Evolutionary conservation across 2,329 filamentous ascomycete species (phyloP).

Genomic region (Drechslerella coelobrocha): DNA sequence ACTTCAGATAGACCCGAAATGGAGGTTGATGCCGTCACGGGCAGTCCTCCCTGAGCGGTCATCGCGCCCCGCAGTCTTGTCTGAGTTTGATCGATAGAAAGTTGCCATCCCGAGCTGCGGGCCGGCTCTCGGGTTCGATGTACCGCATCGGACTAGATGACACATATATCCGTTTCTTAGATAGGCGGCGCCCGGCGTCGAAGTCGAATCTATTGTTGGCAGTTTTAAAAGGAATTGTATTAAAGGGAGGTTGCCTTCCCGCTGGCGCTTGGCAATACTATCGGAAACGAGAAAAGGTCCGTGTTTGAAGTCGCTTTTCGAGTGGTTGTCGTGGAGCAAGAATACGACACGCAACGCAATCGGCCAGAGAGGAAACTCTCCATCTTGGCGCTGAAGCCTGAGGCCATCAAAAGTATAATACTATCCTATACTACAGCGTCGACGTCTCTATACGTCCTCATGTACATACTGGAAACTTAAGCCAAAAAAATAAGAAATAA

Average conservation of each 20-base stretch:
- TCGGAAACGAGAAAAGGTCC: conserved; percentile 18
- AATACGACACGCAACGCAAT: conserved; percentile 14
- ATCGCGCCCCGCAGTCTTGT: too few relatives aligned
- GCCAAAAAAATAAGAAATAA: too few relatives aligned
- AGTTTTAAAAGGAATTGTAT: neutral
- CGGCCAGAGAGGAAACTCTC: conserved; percentile 18
- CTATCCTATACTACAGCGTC: too few relatives aligned
- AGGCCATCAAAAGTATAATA: neutral
- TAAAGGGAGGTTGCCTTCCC: conserved; percentile 11
- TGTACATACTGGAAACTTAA: too few relatives aligned
- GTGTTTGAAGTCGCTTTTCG: neutral
- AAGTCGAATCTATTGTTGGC: neutral
- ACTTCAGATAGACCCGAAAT: neutral
- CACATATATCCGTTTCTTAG: too few relatives aligned
- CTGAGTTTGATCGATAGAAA: too few relatives aligned
- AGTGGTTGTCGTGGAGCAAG: conserved; percentile 8
- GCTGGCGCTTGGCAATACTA: conserved; percentile 10
- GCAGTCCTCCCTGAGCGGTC: neutral
- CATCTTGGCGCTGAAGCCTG: conserved; percentile 33
- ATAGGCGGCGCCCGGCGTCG: neutral
- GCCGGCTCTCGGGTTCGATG: too few relatives aligned
- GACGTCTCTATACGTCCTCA: too few relatives aligned
- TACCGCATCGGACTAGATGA: too few relatives aligned
- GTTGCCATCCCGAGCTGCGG: too few relatives aligned
- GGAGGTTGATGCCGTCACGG: neutral